Evolutionary conservation across 345 rosid genomes (phyloP).

Genomic region (Linum tenue): DNA sequence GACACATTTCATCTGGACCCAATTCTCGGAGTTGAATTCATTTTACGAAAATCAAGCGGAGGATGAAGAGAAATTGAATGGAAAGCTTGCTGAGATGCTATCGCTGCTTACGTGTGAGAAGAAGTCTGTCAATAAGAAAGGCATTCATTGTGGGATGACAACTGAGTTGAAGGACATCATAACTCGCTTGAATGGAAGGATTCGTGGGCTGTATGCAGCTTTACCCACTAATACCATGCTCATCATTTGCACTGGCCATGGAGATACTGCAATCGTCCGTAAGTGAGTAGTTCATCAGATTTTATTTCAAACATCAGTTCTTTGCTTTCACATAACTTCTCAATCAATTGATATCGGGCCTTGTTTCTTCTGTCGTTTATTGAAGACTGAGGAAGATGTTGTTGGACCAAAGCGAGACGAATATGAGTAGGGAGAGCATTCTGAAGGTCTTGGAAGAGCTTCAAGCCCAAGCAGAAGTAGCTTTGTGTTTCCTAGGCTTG

Average conservation of each 20-base stretch:
- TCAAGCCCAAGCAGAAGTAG: conserved; percentile 94
- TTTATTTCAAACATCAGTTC: not conserved
- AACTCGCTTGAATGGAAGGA: conserved; percentile 41
- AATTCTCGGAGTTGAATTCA: conserved; percentile 68
- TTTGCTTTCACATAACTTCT: too few species aligned
- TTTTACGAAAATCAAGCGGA: conserved; percentile 57
- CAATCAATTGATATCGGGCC: too few species aligned
- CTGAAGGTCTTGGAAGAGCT: conserved; percentile 85
- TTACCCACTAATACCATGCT: conserved; percentile 79
- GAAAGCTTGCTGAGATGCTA: conserved; percentile 68
- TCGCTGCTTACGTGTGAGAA: conserved; percentile 66
- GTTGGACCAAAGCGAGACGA: conserved; percentile 36
- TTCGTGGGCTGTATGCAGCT: conserved; percentile 39
- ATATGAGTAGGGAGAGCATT: conserved; percentile 48
- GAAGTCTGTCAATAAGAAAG: conserved; percentile 28
- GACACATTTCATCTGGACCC: conserved; percentile 78
- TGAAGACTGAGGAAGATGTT: conserved; percentile 78
- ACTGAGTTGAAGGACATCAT: conserved; percentile 60
- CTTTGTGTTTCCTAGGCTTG: conserved; percentile 76
- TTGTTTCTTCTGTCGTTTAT: conserved; percentile 3
- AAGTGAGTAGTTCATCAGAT: conserved; percentile 33
- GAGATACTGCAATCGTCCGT: conserved; percentile 72
- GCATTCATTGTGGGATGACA: conserved; percentile 30
- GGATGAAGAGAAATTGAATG: conserved; percentile 49
- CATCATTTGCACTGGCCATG: conserved; percentile 93